Base-by-base conservation (phyloP, 495 filamentous ascomycete species). In the Trichoderma gamsii region DNA sequence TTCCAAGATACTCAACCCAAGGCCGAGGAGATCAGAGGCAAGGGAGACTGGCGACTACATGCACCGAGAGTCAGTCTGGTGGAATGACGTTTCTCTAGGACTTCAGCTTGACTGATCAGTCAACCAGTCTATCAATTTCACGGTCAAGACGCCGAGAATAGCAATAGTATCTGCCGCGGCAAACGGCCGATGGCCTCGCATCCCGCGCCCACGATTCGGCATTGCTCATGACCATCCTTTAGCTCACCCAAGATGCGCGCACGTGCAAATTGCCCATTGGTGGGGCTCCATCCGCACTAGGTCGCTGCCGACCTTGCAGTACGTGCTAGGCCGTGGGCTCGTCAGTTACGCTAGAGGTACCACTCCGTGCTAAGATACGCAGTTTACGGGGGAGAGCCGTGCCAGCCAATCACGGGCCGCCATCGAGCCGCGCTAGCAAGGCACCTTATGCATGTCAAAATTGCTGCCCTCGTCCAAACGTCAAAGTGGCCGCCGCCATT, bases 371-470 rank as follows among this genome's bases (percentile, higher is more conserved):
- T n/a, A 21, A 52, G 49, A 18, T 52, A 23, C 49, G 7, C 49
- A 23, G 49, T 25, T 52, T 52, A 52, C 21, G 49, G 49, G 49
- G 49, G 8, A n/a, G 1, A n/a, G 18, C 15, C 1, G 16, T 3
- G 49, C 49, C 18, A 52, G 49, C 49, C 49, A 52, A 52, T n/a
- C 49, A 52, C 49, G 25, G 1, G 49, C 18, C 49, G 49, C 18
- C 5, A 18, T n/a, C 49, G 49, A 9, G 23, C 4, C 27, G n/a
- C 56, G 6, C 56, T 61, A 61, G 56, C 56, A 61, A 61, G 56
- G 56, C 56, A 32, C 9, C 56, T 61, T 61, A 61, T 61, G 56
- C 56, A 61, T 61, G 56, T 61, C 56, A 61, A 38, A 61, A 61
- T 61, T 61, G 56, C 56, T 32, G 23, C 27, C 56, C 23, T 61